phyloP scores from a whole-genome alignment of 495 filamentous ascomycete genomes.

The Halenospora varia region DNA sequence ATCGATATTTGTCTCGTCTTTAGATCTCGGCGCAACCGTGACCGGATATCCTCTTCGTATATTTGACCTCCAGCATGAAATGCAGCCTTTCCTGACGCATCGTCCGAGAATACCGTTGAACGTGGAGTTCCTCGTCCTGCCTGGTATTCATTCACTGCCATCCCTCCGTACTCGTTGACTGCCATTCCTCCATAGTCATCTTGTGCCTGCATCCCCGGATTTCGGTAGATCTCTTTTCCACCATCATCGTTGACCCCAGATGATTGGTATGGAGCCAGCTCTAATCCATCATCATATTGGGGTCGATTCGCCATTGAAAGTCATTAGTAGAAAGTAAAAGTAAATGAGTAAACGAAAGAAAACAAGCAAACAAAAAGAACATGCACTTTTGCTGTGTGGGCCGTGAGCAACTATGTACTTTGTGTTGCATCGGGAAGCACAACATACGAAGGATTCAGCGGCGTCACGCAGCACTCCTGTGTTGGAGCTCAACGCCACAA shows the following conservation, averaged over 20 bases:
- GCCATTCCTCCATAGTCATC: conserved; percentile 15
- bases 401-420: neutral
- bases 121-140: neutral
- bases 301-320: neutral
- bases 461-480: neutral
- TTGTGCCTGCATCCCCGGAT: neutral
- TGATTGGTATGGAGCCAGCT: conserved; percentile 1
- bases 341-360: neutral
- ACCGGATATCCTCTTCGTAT: conserved; percentile 17
- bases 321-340: neutral
- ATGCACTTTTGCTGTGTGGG: neutral
- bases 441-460: neutral
- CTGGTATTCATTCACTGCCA: no score
- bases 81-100: neutral
- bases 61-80: neutral
- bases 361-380: neutral
- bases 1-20: conserved; percentile 68
- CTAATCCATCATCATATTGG: conserved; percentile 3
- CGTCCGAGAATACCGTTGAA: neutral
- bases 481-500: neutral
- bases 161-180: conserved; percentile 4
- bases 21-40: conserved; percentile 51
- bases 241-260: neutral
- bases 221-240: neutral
- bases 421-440: neutral